Percentiles rank a stretch among this genome's conserved stretches.
Conservation (phyloP, 2,329 filamentous ascomycete genomes). For the Aspergillus proliferans region DNA sequence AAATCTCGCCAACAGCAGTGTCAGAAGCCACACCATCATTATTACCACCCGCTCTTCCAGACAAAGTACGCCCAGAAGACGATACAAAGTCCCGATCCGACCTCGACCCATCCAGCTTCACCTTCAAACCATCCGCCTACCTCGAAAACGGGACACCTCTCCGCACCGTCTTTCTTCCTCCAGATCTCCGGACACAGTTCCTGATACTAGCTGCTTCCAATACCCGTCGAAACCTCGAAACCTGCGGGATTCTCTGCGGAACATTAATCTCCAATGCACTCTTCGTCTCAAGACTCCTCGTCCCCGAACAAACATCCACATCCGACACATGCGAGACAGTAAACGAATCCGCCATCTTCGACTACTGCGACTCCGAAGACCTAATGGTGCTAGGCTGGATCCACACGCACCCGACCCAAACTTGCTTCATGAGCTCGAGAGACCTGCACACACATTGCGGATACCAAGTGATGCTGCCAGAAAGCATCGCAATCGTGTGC, state of each 20-base stretch:
- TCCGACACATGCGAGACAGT: constrained; percentile 92
- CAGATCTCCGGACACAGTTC: constrained; percentile 66
- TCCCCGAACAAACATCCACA: constrained; percentile 84
- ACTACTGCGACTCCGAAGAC: constrained; percentile 80
- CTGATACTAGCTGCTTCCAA: constrained; percentile 68
- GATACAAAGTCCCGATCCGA: constrained; percentile 13
- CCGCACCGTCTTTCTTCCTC: constrained; percentile 80
- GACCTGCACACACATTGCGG: constrained; percentile 91
- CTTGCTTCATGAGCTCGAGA: constrained; percentile 93
- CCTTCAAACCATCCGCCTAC: constrained; percentile 77
- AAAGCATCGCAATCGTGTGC: constrained; percentile 95
- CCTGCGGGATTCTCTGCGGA: constrained; percentile 89
- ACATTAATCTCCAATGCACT: constrained; percentile 87
- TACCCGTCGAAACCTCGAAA: constrained; percentile 77
- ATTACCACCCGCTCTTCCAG: constrained; percentile 17
- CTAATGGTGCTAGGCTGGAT: constrained; percentile 92
- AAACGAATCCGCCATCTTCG: constrained; percentile 77
- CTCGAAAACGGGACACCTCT: constrained; percentile 84
- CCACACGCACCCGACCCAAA: constrained; percentile 93
- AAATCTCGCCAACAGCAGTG: constrained; percentile 8
- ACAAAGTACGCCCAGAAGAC: constrained; percentile 16
- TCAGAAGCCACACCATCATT: constrained; percentile 1
- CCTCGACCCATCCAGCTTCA: constrained; percentile 53
- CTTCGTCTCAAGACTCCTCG: constrained; percentile 80
- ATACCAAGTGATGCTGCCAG: constrained; percentile 93